Percentiles rank a stretch among this genome's conserved stretches.
Conservation (phyloP, 768 basidiomycete species). For the Candolleomyces eurysporus region DNA sequence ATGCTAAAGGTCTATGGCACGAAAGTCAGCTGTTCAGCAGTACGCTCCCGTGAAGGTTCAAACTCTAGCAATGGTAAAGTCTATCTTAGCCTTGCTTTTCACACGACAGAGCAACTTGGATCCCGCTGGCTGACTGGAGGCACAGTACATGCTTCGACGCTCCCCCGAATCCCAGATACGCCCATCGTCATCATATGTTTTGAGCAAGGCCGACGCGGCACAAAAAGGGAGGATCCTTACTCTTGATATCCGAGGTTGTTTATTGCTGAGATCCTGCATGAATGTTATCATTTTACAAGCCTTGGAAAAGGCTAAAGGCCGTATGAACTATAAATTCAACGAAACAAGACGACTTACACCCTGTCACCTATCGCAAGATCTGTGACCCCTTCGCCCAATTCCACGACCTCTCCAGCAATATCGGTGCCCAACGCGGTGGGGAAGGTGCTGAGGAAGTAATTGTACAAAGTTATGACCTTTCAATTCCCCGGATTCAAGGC, state of each 20-base stretch:
- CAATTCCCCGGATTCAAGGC: slow-evolving; percentile 49
- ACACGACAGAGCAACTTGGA: too few species aligned
- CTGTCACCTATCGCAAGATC: slow-evolving; percentile 50
- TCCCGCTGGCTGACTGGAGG: too few species aligned
- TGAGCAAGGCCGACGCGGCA: too few species aligned
- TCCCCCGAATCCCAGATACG: too few species aligned
- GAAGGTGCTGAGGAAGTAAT: slow-evolving; percentile 34
- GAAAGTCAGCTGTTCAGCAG: too few species aligned
- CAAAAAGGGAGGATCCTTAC: too few species aligned
- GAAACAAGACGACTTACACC: slow-evolving; percentile 37
- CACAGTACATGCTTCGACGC: too few species aligned
- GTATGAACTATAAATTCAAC: slow-evolving; percentile 28
- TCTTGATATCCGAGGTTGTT: slow-evolving; percentile 31
- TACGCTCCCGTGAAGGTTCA: too few species aligned
- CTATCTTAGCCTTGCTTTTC: too few species aligned
- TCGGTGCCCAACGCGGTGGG: slow-evolving; percentile 51
- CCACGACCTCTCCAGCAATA: slow-evolving; percentile 49
- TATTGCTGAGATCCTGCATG: slow-evolving; percentile 44
- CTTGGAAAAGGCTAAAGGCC: slow-evolving; percentile 37
- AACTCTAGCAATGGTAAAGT: too few species aligned
- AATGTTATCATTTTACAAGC: slow-evolving; percentile 28
- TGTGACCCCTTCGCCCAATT: slow-evolving; percentile 51
- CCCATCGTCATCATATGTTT: too few species aligned
- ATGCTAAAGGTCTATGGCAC: too few species aligned
- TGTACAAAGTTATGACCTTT: slow-evolving; percentile 23